These are phyloP conservation scores for Delonix regia DNA, from an alignment of 306 rosid species.

Conservation along the genomic window DNA sequence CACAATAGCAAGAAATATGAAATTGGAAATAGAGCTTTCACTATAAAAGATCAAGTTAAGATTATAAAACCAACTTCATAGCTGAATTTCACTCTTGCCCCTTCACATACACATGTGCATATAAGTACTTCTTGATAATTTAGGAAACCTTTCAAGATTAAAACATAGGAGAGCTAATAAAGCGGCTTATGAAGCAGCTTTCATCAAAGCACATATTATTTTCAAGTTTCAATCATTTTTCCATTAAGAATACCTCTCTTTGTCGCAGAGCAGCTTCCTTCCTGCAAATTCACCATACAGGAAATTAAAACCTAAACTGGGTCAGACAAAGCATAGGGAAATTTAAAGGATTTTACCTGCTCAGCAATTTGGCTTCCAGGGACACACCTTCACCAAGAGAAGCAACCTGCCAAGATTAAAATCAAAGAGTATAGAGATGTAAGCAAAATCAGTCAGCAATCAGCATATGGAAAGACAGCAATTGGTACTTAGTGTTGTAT, in stretches of 20 bases:
- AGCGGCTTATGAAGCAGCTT: conserved; percentile 32
- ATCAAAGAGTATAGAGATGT: conserved; percentile 30
- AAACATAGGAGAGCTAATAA: conserved; percentile 8
- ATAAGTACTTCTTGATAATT: neutral
- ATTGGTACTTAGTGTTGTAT: neutral
- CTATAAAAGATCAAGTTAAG: conserved; percentile 11
- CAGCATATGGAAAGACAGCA: conserved; percentile 1
- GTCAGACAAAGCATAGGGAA: conserved; percentile 7
- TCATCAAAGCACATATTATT: conserved; percentile 28
- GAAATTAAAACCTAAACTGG: conserved; percentile 33
- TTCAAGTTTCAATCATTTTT: conserved; percentile 12
- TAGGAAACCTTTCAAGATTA: neutral
- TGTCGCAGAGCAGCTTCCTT: conserved; percentile 96
- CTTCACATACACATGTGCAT: conserved; percentile 13
- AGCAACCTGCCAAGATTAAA: conserved; percentile 73
- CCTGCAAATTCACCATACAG: conserved; percentile 60
- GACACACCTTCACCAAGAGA: conserved; percentile 96
- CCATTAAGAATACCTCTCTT: conserved; percentile 74
- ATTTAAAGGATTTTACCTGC: conserved; percentile 58
- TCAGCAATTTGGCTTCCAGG: conserved; percentile 89
- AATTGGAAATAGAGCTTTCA: conserved; percentile 23
- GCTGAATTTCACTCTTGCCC: neutral
- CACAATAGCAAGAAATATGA: conserved; percentile 8
- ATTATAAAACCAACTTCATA: conserved; percentile 18
- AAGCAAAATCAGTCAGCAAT: neutral